Evolutionary conservation across 352 stramenopile genomes (phyloP), one percentile per base, ranked within the genome.

Genomic region (Phytopythium kandeliae): DNA sequence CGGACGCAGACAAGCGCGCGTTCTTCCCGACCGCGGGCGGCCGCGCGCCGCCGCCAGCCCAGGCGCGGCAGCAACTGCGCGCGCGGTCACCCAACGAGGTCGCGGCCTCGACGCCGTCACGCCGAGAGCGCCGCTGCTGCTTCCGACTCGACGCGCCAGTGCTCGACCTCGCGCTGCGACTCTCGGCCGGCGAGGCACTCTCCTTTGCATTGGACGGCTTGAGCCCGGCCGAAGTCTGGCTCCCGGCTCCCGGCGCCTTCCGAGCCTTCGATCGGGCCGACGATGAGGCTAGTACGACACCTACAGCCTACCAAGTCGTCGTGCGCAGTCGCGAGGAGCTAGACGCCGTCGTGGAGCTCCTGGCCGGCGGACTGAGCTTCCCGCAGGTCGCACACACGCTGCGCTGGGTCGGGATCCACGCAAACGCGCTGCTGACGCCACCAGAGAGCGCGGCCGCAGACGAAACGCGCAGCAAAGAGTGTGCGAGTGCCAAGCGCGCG

Each of bases 21-120:
- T 88, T 86, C 55, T 88, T 88, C 62, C 67, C 73, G 0, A 24
- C 22, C n/a, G 19, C 54, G 2, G 43, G 43, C 26, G 43, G 43
- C 17, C 52, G 58, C 46, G 25, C 57, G 19, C 58, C 61, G 46
- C 17, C 51, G n/a, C 21, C 25, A 4, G 25, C 40, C 2, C 16
- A 33, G 37, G 22, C 30, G 17, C 36, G 16, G 9, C 24, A 57
- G 36, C 42, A 59, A 13, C 56, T 43, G 37, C n/a, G 21, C 7
- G 46, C 63, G 54, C 47, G 69, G 11, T 47, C 55, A 5, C 58
- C 58, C 0, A 54, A 60, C 11, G 58, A 71, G 45, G 48, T 70
- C 30, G 66, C 57, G 61, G 65, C 62, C 8, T 25, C 57, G 11
- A 53, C 61, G 24, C 62, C 51, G 2, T 63, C 55, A 26, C 35